These are phyloP conservation scores for Coemansia sp. DNA, from an alignment of 192 early-diverging fungal species.

Conservation along the genomic window DNA sequence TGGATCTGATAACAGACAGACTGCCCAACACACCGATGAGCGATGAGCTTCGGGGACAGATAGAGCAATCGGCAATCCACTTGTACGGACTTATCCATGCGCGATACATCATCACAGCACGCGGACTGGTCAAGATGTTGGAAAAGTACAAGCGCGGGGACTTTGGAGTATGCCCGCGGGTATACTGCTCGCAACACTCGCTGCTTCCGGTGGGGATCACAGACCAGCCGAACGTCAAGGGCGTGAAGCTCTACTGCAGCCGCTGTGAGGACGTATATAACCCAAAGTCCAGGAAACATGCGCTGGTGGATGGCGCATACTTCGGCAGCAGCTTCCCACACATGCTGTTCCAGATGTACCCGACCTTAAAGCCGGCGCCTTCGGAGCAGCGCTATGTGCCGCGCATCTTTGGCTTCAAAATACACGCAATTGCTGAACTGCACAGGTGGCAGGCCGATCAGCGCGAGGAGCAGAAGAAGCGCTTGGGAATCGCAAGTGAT, in stretches of 20 bases:
- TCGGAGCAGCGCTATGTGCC: constrained; percentile 79
- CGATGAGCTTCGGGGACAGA: constrained; percentile 71
- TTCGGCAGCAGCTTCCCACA: constrained; percentile 97
- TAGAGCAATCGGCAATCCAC: constrained; percentile 87
- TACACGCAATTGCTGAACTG: constrained; percentile 84
- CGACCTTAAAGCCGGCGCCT: constrained; percentile 75
- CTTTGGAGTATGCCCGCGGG: constrained; percentile 96
- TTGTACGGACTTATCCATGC: constrained; percentile 99
- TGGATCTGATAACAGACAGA: constrained; percentile 88
- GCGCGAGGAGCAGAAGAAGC: constrained; percentile 66
- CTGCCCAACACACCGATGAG: constrained; percentile 37
- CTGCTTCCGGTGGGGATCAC: constrained; percentile 88
- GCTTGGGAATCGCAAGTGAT: constrained; percentile 17
- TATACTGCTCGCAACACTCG: constrained; percentile 86
- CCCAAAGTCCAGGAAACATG: constrained; percentile 85
- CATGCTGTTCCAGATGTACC: constrained; percentile 92
- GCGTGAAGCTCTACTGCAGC: constrained; percentile 94
- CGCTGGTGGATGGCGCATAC: constrained; percentile 89
- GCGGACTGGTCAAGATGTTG: constrained; percentile 91
- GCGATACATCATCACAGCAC: constrained; percentile 89
- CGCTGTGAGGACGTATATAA: constrained; percentile 97
- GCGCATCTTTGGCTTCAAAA: constrained; percentile 97
- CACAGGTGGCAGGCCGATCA: constrained; percentile 89
- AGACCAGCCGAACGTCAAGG: constrained; percentile 80
- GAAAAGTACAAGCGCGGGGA: constrained; percentile 94